Percentiles rank a stretch among this genome's conserved stretches.
Evolutionary conservation across 2,329 filamentous ascomycete genomes (phyloP).

Genomic region (Diaporthe helianthi): DNA sequence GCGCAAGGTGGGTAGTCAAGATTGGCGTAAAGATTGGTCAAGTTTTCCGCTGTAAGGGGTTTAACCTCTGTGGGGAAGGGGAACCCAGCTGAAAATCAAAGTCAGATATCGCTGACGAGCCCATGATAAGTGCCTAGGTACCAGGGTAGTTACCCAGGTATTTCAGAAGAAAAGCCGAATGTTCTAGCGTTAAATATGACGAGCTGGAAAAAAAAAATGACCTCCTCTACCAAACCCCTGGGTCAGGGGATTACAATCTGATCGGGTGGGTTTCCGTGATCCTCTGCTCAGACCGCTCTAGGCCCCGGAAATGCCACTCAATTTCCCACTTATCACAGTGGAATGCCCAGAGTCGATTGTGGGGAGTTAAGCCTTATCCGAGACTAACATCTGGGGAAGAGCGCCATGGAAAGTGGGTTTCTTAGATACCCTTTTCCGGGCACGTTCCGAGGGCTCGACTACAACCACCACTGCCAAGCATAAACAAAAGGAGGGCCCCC

Average conservation of each 20-base stretch:
- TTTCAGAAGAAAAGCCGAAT: no score
- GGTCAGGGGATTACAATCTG: neutral
- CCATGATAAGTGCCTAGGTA: neutral
- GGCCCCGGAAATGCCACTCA: neutral
- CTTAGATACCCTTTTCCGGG: slow-evolving; percentile 6
- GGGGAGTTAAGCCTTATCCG: slow-evolving; percentile 17
- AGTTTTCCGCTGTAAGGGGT: slow-evolving; percentile 12
- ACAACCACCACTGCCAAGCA: slow-evolving; percentile 4
- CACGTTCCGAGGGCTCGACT: neutral
- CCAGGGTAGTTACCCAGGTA: no score
- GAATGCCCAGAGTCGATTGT: neutral
- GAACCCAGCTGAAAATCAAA: no score
- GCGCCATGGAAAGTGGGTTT: slow-evolving; percentile 8
- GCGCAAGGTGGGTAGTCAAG: slow-evolving; percentile 3
- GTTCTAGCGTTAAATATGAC: neutral
- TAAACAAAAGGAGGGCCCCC: neutral
- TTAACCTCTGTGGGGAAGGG: no score
- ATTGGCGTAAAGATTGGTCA: slow-evolving; percentile 27
- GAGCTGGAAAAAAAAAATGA: neutral
- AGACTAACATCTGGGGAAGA: slow-evolving; percentile 9
- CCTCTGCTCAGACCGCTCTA: neutral
- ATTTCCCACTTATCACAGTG: slow-evolving; percentile 19
- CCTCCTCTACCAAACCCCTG: neutral
- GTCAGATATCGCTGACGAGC: neutral
- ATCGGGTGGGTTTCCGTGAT: slow-evolving; percentile 8